Conservation (phyloP, 257 asterid genomes). For the Coffea canephora region DNA sequence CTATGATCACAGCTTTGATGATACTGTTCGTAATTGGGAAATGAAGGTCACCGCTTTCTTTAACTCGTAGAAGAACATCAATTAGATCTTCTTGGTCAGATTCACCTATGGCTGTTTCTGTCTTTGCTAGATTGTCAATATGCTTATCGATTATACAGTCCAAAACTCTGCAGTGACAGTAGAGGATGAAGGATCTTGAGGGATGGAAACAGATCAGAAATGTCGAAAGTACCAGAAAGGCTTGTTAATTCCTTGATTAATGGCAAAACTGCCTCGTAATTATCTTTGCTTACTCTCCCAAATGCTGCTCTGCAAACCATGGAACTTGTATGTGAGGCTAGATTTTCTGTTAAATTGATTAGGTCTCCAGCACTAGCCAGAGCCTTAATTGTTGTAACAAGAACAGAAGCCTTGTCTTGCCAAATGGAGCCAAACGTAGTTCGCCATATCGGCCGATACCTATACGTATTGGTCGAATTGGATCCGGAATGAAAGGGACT, state of each 20-base stretch:
- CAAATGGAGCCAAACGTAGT: not conserved
- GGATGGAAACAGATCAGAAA: not conserved
- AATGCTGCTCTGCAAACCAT: not conserved
- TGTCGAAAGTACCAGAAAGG: not conserved
- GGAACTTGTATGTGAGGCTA: not conserved
- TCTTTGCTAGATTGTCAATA: not conserved
- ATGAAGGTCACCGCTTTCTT: no score
- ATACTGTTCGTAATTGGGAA: constrained; percentile 19
- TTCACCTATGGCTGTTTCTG: not conserved
- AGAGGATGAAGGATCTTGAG: constrained; percentile 18
- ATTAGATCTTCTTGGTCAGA: not conserved
- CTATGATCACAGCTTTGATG: constrained; percentile 20
- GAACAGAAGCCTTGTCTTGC: constrained; percentile 2
- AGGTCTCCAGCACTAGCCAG: no score
- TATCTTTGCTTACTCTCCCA: not conserved
- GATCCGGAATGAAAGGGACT: no score
- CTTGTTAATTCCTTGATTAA: not conserved
- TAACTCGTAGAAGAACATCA: not conserved
- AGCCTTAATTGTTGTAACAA: not conserved
- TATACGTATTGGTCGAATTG: no score
- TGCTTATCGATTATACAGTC: not conserved
- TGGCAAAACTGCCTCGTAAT: not conserved
- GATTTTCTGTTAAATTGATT: not conserved
- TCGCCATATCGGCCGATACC: no score
- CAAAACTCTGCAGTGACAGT: not conserved